phyloP scores from a whole-genome alignment of 441 rosid genomes.

The Erysimum pusillum region DNA sequence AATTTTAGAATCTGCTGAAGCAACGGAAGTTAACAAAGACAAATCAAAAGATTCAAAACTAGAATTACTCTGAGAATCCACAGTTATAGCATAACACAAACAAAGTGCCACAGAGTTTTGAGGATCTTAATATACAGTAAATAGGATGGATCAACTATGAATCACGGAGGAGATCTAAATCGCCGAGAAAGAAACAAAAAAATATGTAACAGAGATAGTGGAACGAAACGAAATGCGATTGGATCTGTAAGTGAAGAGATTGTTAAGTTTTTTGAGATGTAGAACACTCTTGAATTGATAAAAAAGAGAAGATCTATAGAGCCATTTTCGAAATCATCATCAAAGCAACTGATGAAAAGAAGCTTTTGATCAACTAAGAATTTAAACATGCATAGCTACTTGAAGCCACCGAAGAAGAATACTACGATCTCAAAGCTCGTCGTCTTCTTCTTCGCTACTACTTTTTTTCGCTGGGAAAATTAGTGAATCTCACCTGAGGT shows the following conservation, averaged over 20 bases:
- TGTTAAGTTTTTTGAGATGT: not conserved
- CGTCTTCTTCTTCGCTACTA: constrained; percentile 8
- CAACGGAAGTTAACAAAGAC: not conserved
- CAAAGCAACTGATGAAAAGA: constrained; percentile 11
- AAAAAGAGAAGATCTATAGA: constrained; percentile 22
- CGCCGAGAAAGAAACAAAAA: not conserved
- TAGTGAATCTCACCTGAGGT: constrained; percentile 29
- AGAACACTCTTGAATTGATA: constrained; percentile 6
- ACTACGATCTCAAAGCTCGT: constrained; percentile 29
- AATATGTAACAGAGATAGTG: not conserved
- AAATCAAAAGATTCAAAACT: not conserved
- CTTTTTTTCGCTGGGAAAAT: not conserved
- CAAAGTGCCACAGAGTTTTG: not conserved
- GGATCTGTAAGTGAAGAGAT: constrained; percentile 19
- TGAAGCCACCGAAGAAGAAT: not conserved
- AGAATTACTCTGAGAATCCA: not conserved
- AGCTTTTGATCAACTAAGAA: not conserved
- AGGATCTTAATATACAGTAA: constrained; percentile 7
- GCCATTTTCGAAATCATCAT: constrained; percentile 9
- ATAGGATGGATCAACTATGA: constrained; percentile 1
- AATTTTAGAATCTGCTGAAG: no score
- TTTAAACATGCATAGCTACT: constrained; percentile 35
- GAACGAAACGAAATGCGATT: constrained; percentile 19
- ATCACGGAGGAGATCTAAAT: constrained; percentile 14
- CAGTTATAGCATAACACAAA: not conserved